Conservation (phyloP, 2,329 filamentous ascomycete species). For the Phoma sp. region DNA sequence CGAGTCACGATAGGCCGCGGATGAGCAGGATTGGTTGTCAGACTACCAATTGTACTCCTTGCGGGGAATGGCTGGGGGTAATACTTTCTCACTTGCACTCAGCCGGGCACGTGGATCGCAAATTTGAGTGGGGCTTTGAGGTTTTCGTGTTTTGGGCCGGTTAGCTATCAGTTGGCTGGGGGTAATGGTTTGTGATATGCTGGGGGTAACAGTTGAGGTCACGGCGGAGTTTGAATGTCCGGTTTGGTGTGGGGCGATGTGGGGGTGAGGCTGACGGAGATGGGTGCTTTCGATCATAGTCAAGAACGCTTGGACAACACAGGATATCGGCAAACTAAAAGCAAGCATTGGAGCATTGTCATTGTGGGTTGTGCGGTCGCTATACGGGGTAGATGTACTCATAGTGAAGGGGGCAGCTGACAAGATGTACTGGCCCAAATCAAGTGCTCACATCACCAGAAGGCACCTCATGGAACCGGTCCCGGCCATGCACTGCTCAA, state of each 20-base stretch:
- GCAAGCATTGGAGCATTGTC: too few relatives aligned
- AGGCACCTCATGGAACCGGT: slow-evolving; percentile 9
- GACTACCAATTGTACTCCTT: neutral
- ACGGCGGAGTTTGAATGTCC: slow-evolving; percentile 10
- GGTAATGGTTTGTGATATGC: neutral
- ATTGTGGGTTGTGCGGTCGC: too few relatives aligned
- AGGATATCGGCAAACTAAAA: too few relatives aligned
- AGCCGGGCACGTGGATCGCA: neutral
- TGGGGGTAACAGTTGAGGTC: slow-evolving; percentile 20
- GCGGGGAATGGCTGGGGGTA: slow-evolving; percentile 1
- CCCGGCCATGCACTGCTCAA: slow-evolving; percentile 48
- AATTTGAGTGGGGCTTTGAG: neutral
- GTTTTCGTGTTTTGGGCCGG: too few relatives aligned
- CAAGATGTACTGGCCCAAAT: neutral
- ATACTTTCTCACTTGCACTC: neutral
- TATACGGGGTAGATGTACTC: neutral
- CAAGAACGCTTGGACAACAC: too few relatives aligned
- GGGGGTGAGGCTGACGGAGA: slow-evolving; percentile 8
- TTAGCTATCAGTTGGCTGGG: neutral
- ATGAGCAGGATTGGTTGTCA: neutral
- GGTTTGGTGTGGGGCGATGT: slow-evolving; percentile 5
- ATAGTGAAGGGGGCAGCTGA: neutral
- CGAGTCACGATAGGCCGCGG: neutral
- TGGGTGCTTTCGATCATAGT: neutral
- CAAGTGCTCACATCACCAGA: neutral